phyloP scores from a whole-genome alignment of 2,329 filamentous ascomycete species.

The Metarhizium robertsii region DNA sequence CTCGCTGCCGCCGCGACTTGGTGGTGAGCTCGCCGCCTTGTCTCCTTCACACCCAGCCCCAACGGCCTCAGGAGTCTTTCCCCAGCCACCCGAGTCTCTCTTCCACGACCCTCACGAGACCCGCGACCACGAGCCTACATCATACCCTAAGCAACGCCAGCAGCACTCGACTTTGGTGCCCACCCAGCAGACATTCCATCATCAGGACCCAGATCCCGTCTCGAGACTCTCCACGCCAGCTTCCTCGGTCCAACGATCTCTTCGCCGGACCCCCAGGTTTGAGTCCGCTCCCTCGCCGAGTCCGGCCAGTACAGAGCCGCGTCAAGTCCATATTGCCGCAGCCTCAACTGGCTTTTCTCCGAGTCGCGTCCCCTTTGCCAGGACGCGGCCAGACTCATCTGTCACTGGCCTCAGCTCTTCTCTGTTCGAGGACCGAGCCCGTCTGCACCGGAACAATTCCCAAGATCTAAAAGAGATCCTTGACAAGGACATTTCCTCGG shows the following conservation, averaged over 20 bases:
- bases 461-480: slow-evolving; percentile 39
- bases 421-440: slow-evolving; percentile 16
- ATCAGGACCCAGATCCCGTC: slow-evolving; percentile 4
- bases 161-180: slow-evolving; percentile 12
- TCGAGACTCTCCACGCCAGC: slow-evolving; percentile 33
- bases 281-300: slow-evolving; percentile 33
- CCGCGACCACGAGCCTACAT: slow-evolving; percentile 32
- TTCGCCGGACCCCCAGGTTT: slow-evolving; percentile 45
- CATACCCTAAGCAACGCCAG: slow-evolving; percentile 35
- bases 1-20: slow-evolving; percentile 22
- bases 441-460: slow-evolving; percentile 28
- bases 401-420: slow-evolving; percentile 32
- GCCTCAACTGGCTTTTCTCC: slow-evolving; percentile 39
- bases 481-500: slow-evolving; percentile 27
- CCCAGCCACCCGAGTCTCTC: slow-evolving; percentile 28
- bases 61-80: slow-evolving; percentile 32
- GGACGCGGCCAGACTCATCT: slow-evolving; percentile 12
- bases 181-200: slow-evolving; percentile 7
- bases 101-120: slow-evolving; percentile 47
- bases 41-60: slow-evolving; percentile 28
- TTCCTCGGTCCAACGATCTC: slow-evolving; percentile 34
- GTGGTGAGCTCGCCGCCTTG: slow-evolving; percentile 38
- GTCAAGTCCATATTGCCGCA: slow-evolving; percentile 35
- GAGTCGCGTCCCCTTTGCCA: slow-evolving; percentile 18
- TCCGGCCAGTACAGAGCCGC: slow-evolving; percentile 34